Conservation (phyloP, 352 stramenopile species). For the Hyaloperonospora arabidopsidis region DNA sequence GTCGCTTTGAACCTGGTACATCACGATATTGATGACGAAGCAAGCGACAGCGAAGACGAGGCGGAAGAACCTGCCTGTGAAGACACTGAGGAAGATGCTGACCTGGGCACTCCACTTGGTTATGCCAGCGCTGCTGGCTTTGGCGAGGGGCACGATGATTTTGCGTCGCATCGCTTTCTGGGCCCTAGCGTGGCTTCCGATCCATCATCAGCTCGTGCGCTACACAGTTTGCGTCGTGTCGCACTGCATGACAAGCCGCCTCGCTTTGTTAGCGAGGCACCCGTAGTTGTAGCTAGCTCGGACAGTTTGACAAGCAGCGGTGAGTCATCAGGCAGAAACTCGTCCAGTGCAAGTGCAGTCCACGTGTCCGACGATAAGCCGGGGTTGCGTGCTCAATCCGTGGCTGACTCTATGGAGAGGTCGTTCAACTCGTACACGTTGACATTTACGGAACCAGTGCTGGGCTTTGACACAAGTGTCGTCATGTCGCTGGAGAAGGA, state of each 20-base stretch:
- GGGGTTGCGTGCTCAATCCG: constrained; percentile 31
- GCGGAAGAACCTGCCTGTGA: constrained; percentile 14
- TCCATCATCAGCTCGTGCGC: constrained; percentile 28
- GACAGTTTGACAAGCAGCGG: constrained; percentile 29
- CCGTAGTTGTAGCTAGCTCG: constrained; percentile 16
- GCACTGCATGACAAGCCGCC: constrained; percentile 59
- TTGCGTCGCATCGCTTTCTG: constrained; percentile 57
- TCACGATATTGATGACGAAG: constrained; percentile 32
- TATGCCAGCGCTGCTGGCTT: constrained; percentile 39
- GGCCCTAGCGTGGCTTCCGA: constrained; percentile 45
- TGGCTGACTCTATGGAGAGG: constrained; percentile 22
- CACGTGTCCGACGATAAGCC: constrained; percentile 11
- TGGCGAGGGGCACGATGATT: constrained; percentile 40
- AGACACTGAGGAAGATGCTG: constrained; percentile 31
- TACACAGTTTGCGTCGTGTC: constrained; percentile 56
- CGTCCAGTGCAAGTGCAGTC: constrained; percentile 29
- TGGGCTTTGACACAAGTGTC: constrained; percentile 52
- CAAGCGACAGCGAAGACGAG: constrained; percentile 26
- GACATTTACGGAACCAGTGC: constrained; percentile 48
- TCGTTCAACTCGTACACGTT: constrained; percentile 47
- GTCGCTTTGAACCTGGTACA: constrained; percentile 22
- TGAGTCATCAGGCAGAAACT: constrained; percentile 32
- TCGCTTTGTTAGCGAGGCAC: constrained; percentile 49
- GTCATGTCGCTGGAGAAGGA: constrained; percentile 46
- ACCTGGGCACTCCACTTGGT: constrained; percentile 54